Conservation (phyloP, 164 flowering plant genomes). For the Magnolia changhungtana region DNA sequence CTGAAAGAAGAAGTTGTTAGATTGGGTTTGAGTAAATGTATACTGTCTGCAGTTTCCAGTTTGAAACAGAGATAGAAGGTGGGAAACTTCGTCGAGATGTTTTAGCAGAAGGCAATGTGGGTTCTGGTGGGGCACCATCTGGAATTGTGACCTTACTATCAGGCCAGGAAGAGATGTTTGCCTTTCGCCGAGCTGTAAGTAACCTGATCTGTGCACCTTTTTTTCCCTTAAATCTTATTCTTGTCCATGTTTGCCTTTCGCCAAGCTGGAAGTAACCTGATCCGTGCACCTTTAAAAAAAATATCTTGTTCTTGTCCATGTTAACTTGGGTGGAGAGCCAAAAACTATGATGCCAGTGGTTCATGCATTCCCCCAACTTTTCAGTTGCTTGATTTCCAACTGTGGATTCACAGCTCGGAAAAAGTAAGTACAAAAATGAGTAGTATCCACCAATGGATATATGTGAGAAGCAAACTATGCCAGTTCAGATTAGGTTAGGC, state of each 20-base stretch:
- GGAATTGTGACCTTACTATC: conserved; percentile 71
- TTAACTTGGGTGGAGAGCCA: too few relatives aligned
- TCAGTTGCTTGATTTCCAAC: too few relatives aligned
- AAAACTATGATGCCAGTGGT: not conserved
- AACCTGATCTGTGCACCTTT: not conserved
- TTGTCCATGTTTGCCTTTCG: conserved; percentile 76
- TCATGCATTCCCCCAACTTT: too few relatives aligned
- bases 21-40: not conserved
- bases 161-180: conserved; percentile 96
- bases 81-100: conserved; percentile 80
- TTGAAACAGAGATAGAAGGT: conserved; percentile 92
- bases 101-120: conserved; percentile 61
- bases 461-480: too few relatives aligned
- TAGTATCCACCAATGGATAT: too few relatives aligned
- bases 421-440: too few relatives aligned
- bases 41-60: conserved; percentile 68
- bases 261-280: conserved; percentile 66
- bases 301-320: not conserved
- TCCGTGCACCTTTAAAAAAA: not conserved
- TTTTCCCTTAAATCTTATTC: not conserved
- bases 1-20: not conserved
- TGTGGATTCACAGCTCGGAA: too few relatives aligned
- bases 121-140: conserved; percentile 62
- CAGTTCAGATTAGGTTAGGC: too few relatives aligned
- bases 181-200: conserved; percentile 90